These are phyloP conservation scores for Aristolochia fimbriata DNA, from an alignment of 164 flowering plant genomes.

Conservation along the genomic window DNA sequence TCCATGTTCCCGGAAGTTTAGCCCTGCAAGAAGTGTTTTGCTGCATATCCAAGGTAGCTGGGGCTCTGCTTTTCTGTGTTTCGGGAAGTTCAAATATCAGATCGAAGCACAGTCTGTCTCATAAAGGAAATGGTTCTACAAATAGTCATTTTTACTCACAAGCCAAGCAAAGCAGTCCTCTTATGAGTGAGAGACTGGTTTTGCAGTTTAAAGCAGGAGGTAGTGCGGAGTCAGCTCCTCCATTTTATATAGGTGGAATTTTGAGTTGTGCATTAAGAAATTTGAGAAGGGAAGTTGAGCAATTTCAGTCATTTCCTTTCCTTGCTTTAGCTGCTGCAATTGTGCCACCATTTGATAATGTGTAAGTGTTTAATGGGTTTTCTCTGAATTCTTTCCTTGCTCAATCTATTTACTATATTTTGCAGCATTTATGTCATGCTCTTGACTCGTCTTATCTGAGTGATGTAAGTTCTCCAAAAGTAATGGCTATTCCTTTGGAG, in stretches of 20 bases:
- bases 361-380: constrained; percentile 34
- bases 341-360: constrained; percentile 51
- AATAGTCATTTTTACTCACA: constrained; percentile 18
- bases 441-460: constrained; percentile 4
- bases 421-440: neutral
- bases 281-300: constrained; percentile 29
- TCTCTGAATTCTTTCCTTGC: neutral
- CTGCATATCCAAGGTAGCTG: constrained; percentile 57
- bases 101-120: constrained; percentile 16
- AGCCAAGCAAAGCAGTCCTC: constrained; percentile 20
- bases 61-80: constrained; percentile 35
- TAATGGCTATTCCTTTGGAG: constrained; percentile 39
- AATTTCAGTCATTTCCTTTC: constrained; percentile 36
- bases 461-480: constrained; percentile 37
- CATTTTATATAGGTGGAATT: constrained; percentile 27
- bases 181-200: constrained; percentile 15
- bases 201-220: constrained; percentile 18
- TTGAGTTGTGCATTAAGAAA: constrained; percentile 28
- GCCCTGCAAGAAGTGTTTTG: constrained; percentile 60
- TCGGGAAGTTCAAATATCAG: constrained; percentile 28
- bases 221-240: constrained; percentile 16
- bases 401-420: neutral
- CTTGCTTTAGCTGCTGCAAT: constrained; percentile 68
- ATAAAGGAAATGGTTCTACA: constrained; percentile 13
- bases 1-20: constrained; percentile 37